These are phyloP conservation scores for Leptomonas pyrrhocoris DNA, from an alignment of 208 protist species.

Conservation along the genomic window DNA sequence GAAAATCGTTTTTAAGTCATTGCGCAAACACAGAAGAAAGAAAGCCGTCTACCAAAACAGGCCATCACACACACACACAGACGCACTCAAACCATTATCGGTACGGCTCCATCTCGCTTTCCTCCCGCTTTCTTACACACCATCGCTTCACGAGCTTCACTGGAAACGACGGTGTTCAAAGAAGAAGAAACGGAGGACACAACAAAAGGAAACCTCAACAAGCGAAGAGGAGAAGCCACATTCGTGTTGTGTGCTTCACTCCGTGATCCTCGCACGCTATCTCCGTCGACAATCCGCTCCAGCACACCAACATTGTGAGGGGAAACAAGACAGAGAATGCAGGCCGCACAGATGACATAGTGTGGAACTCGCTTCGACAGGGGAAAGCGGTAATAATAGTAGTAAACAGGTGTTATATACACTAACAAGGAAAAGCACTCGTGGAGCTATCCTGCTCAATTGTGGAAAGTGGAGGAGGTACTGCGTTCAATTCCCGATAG, in stretches of 20 bases:
- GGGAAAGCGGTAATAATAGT: neutral
- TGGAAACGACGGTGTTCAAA: no score
- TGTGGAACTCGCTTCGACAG: no score
- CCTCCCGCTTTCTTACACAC: no score
- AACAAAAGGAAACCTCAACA: conserved; percentile 5
- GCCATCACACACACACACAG: neutral
- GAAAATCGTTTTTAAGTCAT: no score
- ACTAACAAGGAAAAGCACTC: neutral
- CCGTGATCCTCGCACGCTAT: neutral
- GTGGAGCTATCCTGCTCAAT: neutral
- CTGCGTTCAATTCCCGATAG: neutral
- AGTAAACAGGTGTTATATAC: neutral
- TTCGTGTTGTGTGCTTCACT: neutral
- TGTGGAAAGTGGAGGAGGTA: neutral
- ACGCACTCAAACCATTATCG: no score
- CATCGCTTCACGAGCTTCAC: no score
- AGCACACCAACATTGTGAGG: no score
- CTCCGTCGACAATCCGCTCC: no score
- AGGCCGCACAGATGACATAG: neutral
- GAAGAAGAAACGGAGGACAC: neutral
- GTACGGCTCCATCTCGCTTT: no score
- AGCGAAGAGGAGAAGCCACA: neutral
- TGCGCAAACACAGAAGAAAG: neutral
- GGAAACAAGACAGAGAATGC: neutral
- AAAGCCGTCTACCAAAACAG: neutral